phyloP scores from a whole-genome alignment of 2,329 filamentous ascomycete genomes.

The Pseudogymnoascus sp. region DNA sequence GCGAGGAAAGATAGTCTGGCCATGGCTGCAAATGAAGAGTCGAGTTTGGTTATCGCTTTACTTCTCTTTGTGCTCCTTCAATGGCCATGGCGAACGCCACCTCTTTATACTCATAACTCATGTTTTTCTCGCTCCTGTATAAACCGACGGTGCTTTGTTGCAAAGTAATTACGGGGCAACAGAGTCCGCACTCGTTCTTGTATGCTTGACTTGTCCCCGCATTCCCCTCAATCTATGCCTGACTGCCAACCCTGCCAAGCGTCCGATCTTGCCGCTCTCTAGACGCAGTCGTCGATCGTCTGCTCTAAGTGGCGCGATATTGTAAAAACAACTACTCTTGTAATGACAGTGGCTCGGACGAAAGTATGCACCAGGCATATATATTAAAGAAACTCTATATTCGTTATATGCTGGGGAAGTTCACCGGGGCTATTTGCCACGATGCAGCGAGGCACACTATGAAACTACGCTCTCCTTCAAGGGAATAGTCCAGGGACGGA shows the following conservation, averaged over 20 bases:
- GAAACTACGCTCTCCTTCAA: neutral
- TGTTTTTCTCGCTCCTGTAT: neutral
- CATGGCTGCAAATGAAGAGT: slow-evolving; percentile 26
- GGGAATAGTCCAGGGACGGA: neutral
- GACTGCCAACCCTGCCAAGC: slow-evolving; percentile 1
- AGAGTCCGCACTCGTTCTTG: neutral
- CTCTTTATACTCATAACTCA: neutral
- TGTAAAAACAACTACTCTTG: neutral
- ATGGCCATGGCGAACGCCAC: neutral
- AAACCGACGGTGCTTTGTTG: neutral
- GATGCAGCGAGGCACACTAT: neutral
- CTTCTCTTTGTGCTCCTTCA: neutral
- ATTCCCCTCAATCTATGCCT: neutral
- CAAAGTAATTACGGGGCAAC: neutral
- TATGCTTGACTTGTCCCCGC: neutral
- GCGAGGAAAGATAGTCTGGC: slow-evolving; percentile 30
- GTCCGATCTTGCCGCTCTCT: neutral
- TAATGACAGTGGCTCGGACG: neutral
- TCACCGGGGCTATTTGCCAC: neutral
- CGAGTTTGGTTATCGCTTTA: neutral
- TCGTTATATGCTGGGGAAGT: neutral
- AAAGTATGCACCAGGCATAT: neutral
- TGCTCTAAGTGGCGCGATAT: neutral
- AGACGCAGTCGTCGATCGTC: neutral
- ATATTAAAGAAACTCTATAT: neutral